Percentiles rank a stretch among this genome's conserved stretches.
These are phyloP conservation scores for Talaromyces verruculosus DNA, from an alignment of 2,329 filamentous ascomycete genomes.

Conservation along the genomic window DNA sequence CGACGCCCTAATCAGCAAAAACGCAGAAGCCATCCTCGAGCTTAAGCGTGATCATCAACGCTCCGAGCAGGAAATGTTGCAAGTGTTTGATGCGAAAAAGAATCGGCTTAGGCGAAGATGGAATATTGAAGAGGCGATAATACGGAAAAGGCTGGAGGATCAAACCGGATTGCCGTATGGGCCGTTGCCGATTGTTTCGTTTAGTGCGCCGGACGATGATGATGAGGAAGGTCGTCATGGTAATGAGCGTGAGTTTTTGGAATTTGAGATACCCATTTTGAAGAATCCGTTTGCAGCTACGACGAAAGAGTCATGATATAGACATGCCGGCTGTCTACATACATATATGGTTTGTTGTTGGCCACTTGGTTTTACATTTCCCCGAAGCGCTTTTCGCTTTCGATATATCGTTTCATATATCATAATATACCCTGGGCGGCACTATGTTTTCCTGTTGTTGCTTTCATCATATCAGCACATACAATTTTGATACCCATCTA, in stretches of 20 bases:
- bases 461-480: slow-evolving; percentile 1
- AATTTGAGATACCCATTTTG: slow-evolving; percentile 31
- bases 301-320: background rate
- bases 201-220: slow-evolving; percentile 27
- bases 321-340: too few relatives aligned
- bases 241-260: background rate
- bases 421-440: slow-evolving; percentile 19
- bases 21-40: slow-evolving; percentile 33
- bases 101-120: slow-evolving; percentile 39
- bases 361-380: too few relatives aligned
- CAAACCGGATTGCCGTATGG: slow-evolving; percentile 39
- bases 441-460: slow-evolving; percentile 2
- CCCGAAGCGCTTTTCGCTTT: too few relatives aligned
- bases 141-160: slow-evolving; percentile 40
- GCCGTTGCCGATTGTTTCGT: slow-evolving; percentile 41
- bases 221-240: slow-evolving; percentile 10
- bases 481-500: slow-evolving; percentile 3
- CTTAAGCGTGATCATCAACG: slow-evolving; percentile 39
- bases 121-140: slow-evolving; percentile 45
- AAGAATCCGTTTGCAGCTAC: slow-evolving; percentile 32
- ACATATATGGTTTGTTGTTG: too few relatives aligned
- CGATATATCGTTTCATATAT: background rate
- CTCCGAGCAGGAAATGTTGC: slow-evolving; percentile 33
- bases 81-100: slow-evolving; percentile 38
- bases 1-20: slow-evolving; percentile 35